A percentile compares a stretch with the other conserved stretches of the same genome.
Evolutionary conservation across 345 rosid species (phyloP).

Genomic region (Acer negundo): DNA sequence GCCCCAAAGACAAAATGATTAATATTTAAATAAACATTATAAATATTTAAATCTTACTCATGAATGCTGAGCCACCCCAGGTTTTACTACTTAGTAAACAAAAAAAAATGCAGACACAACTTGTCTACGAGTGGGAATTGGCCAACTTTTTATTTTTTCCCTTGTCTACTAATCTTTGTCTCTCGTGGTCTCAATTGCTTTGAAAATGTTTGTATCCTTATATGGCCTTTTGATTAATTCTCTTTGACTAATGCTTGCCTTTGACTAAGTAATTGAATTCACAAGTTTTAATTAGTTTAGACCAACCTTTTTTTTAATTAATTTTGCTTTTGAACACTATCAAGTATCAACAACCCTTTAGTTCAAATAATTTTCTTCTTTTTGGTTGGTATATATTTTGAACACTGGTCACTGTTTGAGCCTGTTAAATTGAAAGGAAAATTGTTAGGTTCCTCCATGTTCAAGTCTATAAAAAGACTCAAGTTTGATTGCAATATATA

Average conservation of each 20-base stretch:
- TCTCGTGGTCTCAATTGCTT: not conserved
- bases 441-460: not conserved
- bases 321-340: not conserved
- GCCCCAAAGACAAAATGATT: too few species aligned
- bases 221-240: not conserved
- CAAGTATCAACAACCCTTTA: not conserved
- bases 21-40: too few species aligned
- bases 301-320: too few species aligned
- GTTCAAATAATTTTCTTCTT: not conserved
- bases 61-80: not conserved
- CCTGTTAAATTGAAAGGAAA: not conserved
- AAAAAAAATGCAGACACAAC: too few species aligned
- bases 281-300: too few species aligned
- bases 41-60: too few species aligned
- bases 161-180: not conserved
- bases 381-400: not conserved
- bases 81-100: not conserved
- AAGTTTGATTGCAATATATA: not conserved
- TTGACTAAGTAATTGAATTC: not conserved
- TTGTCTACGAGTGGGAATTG: not conserved
- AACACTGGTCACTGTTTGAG: not conserved
- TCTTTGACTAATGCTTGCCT: not conserved
- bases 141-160: not conserved
- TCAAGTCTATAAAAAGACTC: not conserved
- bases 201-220: not conserved